These are phyloP conservation scores for Lathyrus tuberosus DNA, from an alignment of 306 rosid genomes.

Conservation along the genomic window DNA sequence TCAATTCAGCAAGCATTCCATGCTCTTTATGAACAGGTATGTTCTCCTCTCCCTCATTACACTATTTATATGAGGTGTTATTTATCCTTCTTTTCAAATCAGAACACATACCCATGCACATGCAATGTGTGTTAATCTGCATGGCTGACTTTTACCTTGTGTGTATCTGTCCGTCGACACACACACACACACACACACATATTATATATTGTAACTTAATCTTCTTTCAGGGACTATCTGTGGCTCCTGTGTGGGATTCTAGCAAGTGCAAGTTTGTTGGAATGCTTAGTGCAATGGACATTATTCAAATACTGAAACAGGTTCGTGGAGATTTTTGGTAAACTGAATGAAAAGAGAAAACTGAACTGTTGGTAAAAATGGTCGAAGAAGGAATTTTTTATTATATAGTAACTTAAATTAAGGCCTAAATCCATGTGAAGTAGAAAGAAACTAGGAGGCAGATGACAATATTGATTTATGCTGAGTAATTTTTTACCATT, in stretches of 20 bases:
- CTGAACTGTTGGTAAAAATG: not conserved
- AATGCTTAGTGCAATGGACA: slow-evolving; percentile 62
- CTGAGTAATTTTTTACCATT: not conserved
- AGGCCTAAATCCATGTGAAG: slow-evolving; percentile 19
- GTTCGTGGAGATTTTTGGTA: slow-evolving; percentile 41
- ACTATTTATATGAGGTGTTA: slow-evolving; percentile 47
- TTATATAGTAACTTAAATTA: not conserved
- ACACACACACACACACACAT: too few relatives aligned
- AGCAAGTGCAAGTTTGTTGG: slow-evolving; percentile 58
- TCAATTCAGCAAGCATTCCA: slow-evolving; percentile 71
- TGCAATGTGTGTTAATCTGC: slow-evolving; percentile 26
- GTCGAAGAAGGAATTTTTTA: not conserved
- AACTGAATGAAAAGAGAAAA: slow-evolving; percentile 11
- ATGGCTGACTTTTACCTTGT: slow-evolving; percentile 27
- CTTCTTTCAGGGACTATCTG: slow-evolving; percentile 62
- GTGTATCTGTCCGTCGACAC: too few relatives aligned
- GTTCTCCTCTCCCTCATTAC: not conserved
- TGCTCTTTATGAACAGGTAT: slow-evolving; percentile 60
- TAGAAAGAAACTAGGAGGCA: slow-evolving; percentile 20
- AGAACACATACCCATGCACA: not conserved
- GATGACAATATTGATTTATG: slow-evolving; percentile 23
- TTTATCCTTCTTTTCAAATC: slow-evolving; percentile 23
- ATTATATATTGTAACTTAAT: too few relatives aligned
- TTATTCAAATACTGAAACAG: slow-evolving; percentile 64
- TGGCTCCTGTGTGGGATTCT: slow-evolving; percentile 69